phyloP scores from a whole-genome alignment of 176 grass and related monocot genomes.

The Saccharum officinarum region DNA sequence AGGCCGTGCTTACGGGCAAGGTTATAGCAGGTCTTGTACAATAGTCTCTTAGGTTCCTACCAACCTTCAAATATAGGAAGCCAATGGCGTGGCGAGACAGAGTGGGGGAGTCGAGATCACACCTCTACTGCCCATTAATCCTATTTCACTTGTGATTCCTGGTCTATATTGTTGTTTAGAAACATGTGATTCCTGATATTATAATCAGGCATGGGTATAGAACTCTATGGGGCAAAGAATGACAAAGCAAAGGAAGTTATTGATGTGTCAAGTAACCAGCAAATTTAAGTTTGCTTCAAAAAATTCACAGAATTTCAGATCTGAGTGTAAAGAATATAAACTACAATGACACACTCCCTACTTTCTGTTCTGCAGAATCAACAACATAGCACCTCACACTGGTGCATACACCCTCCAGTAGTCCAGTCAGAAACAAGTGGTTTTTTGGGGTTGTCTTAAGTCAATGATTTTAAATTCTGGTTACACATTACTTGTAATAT shows the following conservation, averaged over 20 bases:
- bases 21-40: neutral
- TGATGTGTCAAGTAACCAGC: neutral
- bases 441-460: neutral
- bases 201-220: neutral
- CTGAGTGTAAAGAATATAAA: constrained; percentile 12
- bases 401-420: neutral
- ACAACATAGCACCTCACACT: constrained; percentile 9
- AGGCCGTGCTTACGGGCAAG: neutral
- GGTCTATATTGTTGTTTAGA: neutral
- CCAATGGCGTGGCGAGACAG: neutral
- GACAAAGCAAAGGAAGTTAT: neutral
- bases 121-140: neutral
- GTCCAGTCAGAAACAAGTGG: neutral
- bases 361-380: neutral
- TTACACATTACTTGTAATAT: neutral
- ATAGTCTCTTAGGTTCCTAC: neutral
- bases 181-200: neutral
- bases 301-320: neutral
- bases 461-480: neutral
- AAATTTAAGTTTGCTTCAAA: neutral
- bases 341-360: neutral
- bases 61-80: neutral
- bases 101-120: neutral
- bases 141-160: neutral
- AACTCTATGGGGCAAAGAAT: neutral